phyloP scores from a whole-genome alignment of 768 basidiomycete genomes.

The Mycena amicta region DNA sequence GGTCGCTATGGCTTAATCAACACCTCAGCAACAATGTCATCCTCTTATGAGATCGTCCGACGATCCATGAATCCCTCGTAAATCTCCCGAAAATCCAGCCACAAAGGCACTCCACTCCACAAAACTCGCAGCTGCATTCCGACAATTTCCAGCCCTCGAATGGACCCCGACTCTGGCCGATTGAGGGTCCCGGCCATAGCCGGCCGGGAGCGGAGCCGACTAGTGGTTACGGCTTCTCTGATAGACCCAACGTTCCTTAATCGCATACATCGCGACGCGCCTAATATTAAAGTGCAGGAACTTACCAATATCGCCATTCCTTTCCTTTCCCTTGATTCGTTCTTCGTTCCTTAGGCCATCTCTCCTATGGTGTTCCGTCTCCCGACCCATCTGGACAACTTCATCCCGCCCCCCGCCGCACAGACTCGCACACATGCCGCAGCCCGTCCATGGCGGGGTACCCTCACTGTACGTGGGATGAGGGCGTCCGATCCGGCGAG shows the following conservation, averaged over 20 bases:
- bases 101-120: not conserved
- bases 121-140: not conserved
- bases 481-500: conserved; percentile 47
- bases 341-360: conserved; percentile 8
- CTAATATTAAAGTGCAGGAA: conserved; percentile 40
- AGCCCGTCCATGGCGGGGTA: conserved; percentile 59
- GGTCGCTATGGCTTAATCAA: conserved; percentile 12
- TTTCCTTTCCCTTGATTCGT: conserved; percentile 13
- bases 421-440: conserved; percentile 38
- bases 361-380: conserved; percentile 62
- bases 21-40: not conserved
- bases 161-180: not conserved
- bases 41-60: not conserved
- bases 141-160: not conserved
- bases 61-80: not conserved
- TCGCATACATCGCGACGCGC: conserved; percentile 11
- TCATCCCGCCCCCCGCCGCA: conserved; percentile 56
- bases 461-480: conserved; percentile 53
- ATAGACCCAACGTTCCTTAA: not conserved
- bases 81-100: not conserved
- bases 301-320: conserved; percentile 25
- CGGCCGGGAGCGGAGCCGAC: not conserved
- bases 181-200: not conserved
- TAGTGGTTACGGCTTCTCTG: conserved; percentile 5
- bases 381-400: conserved; percentile 60